Evolutionary conservation across 139 green algal genomes (phyloP), one percentile per base, ranked within the genome.

Genomic region (Micractinium sp.): DNA sequence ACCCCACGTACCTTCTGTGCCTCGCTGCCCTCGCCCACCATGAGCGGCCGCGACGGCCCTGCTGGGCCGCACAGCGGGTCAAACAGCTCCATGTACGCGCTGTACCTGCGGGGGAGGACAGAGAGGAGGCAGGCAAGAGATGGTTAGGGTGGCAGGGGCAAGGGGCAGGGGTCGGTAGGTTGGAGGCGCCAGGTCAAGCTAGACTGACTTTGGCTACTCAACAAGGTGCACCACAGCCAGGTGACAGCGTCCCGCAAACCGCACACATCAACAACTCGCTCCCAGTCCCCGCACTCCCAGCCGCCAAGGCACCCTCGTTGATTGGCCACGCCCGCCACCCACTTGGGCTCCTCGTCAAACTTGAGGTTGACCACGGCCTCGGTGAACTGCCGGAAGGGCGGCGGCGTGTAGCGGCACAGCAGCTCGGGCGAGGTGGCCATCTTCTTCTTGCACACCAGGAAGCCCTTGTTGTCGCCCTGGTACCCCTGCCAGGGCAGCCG

Each of bases 391-490:
- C 97, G 93, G 93, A 99, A 99, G n/a, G 97, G 95, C 2, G 94
- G 91, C 23, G 97, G 98, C 35, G 96, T 97, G 94, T 99, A 99
- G 81, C 97, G 96, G 92, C 98, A 99, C 78, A 99, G 95, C 93
- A 98, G 94, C 93, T 99, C 98, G 25, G 96, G 95, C 23, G 88
- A 95, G 29, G 98, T 99, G 39, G 96, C 96, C 98, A 99, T 99
- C 95, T 99, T 99, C 96, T 99, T 99, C 91, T 99, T 99, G 96
- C 98, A 99, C 38, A 99, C 98, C 71, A 99, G 92, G 94, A 98
- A 99, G 78, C 98, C 98, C 92, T 99, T 99, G 95, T 99, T 99
- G 93, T 99, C 97, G 38, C 97, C 97, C 94, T 99, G 97, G 90
- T 99, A 99, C 9, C 97, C 97, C 91, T 96, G 95, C 96, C 96